Base-by-base conservation (phyloP, 2,329 filamentous ascomycete species). In the Exophiala alcalophila region DNA sequence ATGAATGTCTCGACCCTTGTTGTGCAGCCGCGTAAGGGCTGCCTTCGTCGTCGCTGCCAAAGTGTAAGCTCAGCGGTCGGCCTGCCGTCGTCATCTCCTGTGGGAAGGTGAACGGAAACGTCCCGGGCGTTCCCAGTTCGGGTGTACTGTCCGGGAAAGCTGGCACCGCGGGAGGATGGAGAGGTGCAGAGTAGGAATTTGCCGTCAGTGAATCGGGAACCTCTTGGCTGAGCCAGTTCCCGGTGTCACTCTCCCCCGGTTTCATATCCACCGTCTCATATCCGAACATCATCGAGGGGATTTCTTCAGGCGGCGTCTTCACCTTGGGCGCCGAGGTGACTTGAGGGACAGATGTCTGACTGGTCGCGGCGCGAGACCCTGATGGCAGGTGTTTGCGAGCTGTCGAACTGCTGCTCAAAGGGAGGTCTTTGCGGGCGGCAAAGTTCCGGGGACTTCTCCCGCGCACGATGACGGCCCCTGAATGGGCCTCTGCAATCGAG, bases 361-460 rank as follows among this genome's bases (percentile, higher is more conserved):
- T 54, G 11, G 35, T 46, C 8, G 34, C 31, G 9, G 49, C 41
- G 26, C 54, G 43, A 4, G 52, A 50, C 1, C 40, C 20, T 4
- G 49, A 44, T n/a, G 51, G 77, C 66, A 50, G 68, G 24, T 81
- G 81, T 61, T 92, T 90, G 27, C 88, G 81, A n/a, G 84, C 76
- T 19, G 86, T 86, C 18, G 83, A 83, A 53, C 84, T 87, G 11
- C 86, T 86, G 40, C 88, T 77, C 32, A 97, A 75, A 2, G 91
- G 89, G 48, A 95, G 84, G 63, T 97, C 91, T 64, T 95, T 96
- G 38, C 91, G 78, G 7, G 89, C 85, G 64, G 94, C 89, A 64
- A 97, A 97, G 65, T 97, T 97, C 25, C 91, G 78, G 3, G 91
- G 91, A 64, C 90, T 96, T 57, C 91, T 80, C 24, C 91, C 91